Base-by-base conservation (phyloP, 371 early-diverging fungal species). In the Coemansia sp. region DNA sequence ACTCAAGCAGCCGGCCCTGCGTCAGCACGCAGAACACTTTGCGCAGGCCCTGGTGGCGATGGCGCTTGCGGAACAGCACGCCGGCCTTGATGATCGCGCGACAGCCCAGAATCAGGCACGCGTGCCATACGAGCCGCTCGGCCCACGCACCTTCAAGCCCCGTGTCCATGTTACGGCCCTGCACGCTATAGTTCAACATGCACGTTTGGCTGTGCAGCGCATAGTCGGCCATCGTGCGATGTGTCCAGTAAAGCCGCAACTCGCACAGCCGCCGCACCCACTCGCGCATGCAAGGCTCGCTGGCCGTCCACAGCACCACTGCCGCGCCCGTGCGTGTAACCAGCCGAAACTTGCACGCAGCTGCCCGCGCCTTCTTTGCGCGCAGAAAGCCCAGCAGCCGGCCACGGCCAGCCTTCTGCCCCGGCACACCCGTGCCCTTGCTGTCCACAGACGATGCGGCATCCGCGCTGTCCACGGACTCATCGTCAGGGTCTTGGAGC, bases 31-130 rank as follows among this genome's bases (percentile, higher is more conserved):
- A 76, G 40, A 76, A 72, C 35, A 70, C 63, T 30, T 60, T 63
- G 42, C 67, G 60, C 76, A 76, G 67, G 5, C 73, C 76, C 38
- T 76, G 72, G 55, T 70, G 71, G 13, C 68, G 67, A 26, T 57
- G 57, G 14, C 68, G 67, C 51, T 76, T 76, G 57, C 76, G 62
- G 16, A 67, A 76, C 60, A 76, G 41, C 34, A 72, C 43, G 1
- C 76, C 76, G 0, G 60, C 34, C 39, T 62, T 66, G 30, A 75
- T 63, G 30, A 75, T 59, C 31, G 26, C 55, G 43, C 76, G 76
- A 47, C 76, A 75, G 10, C 76, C 72, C 2, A 75, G 51, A 7
- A 63, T 42, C 43, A 67, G 11, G n/a, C 76, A 75, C 10, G 73
- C 76, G n/a, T 72, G 55, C 76, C 76, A 75, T 0, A 75, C 40